These are phyloP conservation scores for Verticillium isaacii DNA, from an alignment of 2,329 filamentous ascomycete species.

Conservation along the genomic window DNA sequence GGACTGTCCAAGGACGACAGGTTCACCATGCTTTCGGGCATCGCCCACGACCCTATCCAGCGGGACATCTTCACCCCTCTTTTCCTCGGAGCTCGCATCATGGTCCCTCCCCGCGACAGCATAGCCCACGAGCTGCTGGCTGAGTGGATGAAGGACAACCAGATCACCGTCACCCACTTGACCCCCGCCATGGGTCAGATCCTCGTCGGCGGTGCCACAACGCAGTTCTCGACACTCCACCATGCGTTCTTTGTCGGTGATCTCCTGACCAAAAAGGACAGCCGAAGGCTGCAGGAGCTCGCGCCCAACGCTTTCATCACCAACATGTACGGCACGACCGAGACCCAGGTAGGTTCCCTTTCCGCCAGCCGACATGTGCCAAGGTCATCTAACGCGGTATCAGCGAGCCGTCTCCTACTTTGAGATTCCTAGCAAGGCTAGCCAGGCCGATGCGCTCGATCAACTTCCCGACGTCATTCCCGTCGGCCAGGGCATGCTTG, in stretches of 20 bases:
- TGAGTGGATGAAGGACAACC: conserved; percentile 79
- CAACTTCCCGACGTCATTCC: conserved; percentile 64
- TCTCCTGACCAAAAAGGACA: conserved; percentile 80
- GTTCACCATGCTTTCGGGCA: conserved; percentile 79
- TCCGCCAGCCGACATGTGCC: conserved; percentile 77
- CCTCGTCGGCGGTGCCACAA: conserved; percentile 75
- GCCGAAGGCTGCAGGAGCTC: conserved; percentile 67
- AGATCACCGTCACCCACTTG: conserved; percentile 76
- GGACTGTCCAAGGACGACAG: conserved; percentile 64
- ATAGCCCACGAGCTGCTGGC: conserved; percentile 82
- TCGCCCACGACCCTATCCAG: conserved; percentile 67
- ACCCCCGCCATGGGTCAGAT: conserved; percentile 98
- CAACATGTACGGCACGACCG: conserved; percentile 87
- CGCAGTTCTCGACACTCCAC: conserved; percentile 71
- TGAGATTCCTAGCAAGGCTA: conserved; percentile 63
- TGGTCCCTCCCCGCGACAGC: conserved; percentile 75
- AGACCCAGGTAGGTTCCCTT: conserved; percentile 45
- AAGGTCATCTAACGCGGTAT: conserved; percentile 50
- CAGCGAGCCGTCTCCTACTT: conserved; percentile 66
- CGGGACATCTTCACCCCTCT: conserved; percentile 84
- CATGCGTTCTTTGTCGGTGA: conserved; percentile 90
- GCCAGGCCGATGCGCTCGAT: conserved; percentile 50
- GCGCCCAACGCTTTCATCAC: conserved; percentile 71
- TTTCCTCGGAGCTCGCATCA: conserved; percentile 74
- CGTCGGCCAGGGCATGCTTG: conserved; percentile 77